Evolutionary conservation across 2,329 filamentous ascomycete species (phyloP).

Genomic region (Fusarium stilboides): DNA sequence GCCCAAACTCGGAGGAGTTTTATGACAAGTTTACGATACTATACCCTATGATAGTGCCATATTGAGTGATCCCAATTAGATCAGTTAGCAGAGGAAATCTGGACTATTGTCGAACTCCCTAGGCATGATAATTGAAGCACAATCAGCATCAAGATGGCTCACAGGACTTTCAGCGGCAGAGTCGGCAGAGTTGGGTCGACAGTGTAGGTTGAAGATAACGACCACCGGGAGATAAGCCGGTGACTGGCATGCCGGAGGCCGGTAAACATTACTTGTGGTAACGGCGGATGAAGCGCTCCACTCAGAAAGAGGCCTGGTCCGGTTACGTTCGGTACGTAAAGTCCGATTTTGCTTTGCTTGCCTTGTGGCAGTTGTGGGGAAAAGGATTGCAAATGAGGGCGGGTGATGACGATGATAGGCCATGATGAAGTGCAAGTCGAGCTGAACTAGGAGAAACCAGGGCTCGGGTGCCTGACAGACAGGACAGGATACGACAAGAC

Average conservation of each 20-base stretch:
- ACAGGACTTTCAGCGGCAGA: conserved; percentile 1
- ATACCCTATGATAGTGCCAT: no score
- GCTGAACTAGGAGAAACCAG: conserved; percentile 6
- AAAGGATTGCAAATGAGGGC: conserved; percentile 3
- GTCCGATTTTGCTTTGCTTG: conserved; percentile 13
- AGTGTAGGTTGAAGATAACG: conserved; percentile 14
- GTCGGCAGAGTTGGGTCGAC: conserved; percentile 15
- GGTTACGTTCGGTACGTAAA: conserved; percentile 38
- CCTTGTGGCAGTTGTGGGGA: conserved; percentile 32
- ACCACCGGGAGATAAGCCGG: conserved; percentile 41
- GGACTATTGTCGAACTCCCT: no score
- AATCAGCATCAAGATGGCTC: no score
- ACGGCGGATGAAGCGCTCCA: conserved; percentile 26
- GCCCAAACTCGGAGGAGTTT: no score
- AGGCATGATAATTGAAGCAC: no score
- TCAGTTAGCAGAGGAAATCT: no score
- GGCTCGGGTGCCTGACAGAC: conserved; percentile 3
- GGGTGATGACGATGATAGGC: background rate
- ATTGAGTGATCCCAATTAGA: no score
- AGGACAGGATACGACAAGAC: background rate
- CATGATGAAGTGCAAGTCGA: background rate
- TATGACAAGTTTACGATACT: no score
- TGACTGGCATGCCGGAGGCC: conserved; percentile 36
- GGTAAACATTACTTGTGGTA: conserved; percentile 32
- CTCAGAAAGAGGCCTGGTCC: conserved; percentile 30